Conservation (phyloP, 805 yeast genomes). For the Candida boidinii region DNA sequence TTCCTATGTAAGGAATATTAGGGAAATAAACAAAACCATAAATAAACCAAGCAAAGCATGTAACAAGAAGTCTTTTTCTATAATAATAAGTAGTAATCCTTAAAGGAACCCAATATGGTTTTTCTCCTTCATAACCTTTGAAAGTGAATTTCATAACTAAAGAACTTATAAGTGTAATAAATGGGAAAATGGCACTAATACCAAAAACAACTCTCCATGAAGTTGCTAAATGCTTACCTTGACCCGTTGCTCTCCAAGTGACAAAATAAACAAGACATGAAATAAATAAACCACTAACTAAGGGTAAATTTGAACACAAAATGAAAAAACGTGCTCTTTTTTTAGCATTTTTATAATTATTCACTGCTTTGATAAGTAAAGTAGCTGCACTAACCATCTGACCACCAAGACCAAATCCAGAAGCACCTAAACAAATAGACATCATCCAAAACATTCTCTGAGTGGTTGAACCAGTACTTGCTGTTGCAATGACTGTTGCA, state of each 20-base stretch:
- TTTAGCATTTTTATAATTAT: constrained; percentile 49
- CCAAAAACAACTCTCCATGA: constrained; percentile 68
- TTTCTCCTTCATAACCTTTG: constrained; percentile 56
- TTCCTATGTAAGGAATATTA: too few species aligned
- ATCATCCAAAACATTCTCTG: too few species aligned
- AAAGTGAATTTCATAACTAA: constrained; percentile 59
- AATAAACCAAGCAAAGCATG: constrained; percentile 71
- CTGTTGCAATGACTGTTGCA: too few species aligned
- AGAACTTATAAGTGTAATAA: constrained; percentile 64
- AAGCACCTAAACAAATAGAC: constrained; percentile 62
- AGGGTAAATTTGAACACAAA: constrained; percentile 64
- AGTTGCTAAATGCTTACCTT: constrained; percentile 33
- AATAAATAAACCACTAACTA: constrained; percentile 74
- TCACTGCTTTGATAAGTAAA: too few species aligned
- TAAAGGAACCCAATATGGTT: constrained; percentile 50
- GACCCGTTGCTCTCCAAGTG: constrained; percentile 50
- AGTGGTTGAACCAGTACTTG: too few species aligned
- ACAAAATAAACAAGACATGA: constrained; percentile 60
- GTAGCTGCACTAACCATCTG: too few species aligned
- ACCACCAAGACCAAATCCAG: constrained; percentile 82
- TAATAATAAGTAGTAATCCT: constrained; percentile 52
- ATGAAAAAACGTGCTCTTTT: constrained; percentile 60
- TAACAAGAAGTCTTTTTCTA: constrained; percentile 62
- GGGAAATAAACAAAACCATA: constrained; percentile 80
- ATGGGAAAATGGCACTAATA: constrained; percentile 60